phyloP scores from a whole-genome alignment of 768 basidiomycete genomes.

The Baorangia bicolor region DNA sequence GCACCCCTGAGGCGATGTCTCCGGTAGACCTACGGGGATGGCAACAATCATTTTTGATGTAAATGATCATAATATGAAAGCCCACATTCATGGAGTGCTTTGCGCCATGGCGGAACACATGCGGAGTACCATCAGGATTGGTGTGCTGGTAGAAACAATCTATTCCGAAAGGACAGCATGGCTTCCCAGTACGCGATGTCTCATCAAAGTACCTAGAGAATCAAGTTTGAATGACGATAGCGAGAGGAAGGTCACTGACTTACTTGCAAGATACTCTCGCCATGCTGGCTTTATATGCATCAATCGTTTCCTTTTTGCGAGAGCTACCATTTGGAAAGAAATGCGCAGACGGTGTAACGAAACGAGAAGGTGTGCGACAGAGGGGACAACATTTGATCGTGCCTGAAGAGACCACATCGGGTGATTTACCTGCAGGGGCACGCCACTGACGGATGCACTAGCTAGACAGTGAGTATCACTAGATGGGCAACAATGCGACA shows the following conservation, averaged over 20 bases:
- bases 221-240: neutral
- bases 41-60: slow-evolving; percentile 9
- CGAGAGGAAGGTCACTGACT: slow-evolving; percentile 18
- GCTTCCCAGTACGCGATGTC: slow-evolving; percentile 43
- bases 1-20: slow-evolving; percentile 22
- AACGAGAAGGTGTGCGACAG: slow-evolving; percentile 65
- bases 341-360: slow-evolving; percentile 70
- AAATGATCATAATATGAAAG: slow-evolving; percentile 32
- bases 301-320: slow-evolving; percentile 50
- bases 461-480: slow-evolving; percentile 2
- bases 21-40: slow-evolving; percentile 24
- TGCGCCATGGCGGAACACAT: slow-evolving; percentile 55
- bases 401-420: slow-evolving; percentile 51
- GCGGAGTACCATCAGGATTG: slow-evolving; percentile 62
- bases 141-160: slow-evolving; percentile 81
- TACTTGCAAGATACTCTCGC: slow-evolving; percentile 65
- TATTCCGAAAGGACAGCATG: slow-evolving; percentile 73
- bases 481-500: neutral
- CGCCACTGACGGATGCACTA: slow-evolving; percentile 85
- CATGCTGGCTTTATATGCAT: slow-evolving; percentile 74
- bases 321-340: slow-evolving; percentile 57
- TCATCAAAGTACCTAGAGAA: slow-evolving; percentile 57
- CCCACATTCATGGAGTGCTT: slow-evolving; percentile 54
- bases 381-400: slow-evolving; percentile 78
- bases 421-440: slow-evolving; percentile 50